Conservation (phyloP, 2,329 filamentous ascomycete species). For the Paecilomyces dactylethromorphus region DNA sequence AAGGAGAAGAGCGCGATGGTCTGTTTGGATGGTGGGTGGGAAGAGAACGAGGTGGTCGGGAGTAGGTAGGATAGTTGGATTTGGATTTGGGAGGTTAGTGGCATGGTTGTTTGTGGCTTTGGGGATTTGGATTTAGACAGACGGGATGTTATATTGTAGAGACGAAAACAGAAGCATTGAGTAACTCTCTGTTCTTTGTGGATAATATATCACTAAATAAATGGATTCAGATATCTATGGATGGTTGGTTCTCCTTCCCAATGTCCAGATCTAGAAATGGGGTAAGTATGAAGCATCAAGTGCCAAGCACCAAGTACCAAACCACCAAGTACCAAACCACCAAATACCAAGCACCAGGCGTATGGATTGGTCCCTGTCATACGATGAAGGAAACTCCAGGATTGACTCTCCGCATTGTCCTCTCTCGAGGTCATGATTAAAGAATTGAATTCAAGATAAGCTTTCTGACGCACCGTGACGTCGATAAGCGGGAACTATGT, state of each 20-base stretch:
- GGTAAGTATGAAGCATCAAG: background rate
- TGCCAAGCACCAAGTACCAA: no score
- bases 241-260: no score
- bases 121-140: no score
- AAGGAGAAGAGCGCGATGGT: background rate
- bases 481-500: background rate
- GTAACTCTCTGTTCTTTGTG: no score
- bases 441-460: background rate
- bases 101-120: background rate
- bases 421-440: background rate
- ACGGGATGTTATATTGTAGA: no score
- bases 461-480: background rate
- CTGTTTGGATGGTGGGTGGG: background rate
- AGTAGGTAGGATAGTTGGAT: background rate
- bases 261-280: no score
- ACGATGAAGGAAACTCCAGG: background rate
- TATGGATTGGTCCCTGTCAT: background rate
- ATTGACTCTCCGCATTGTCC: background rate
- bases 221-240: no score
- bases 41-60: background rate
- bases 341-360: background rate
- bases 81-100: background rate
- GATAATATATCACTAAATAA: no score
- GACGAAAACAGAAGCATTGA: no score
- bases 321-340: no score